Evolutionary conservation across 129 eudicot species (phyloP).

Genomic region (Saposhnikovia divaricata): DNA sequence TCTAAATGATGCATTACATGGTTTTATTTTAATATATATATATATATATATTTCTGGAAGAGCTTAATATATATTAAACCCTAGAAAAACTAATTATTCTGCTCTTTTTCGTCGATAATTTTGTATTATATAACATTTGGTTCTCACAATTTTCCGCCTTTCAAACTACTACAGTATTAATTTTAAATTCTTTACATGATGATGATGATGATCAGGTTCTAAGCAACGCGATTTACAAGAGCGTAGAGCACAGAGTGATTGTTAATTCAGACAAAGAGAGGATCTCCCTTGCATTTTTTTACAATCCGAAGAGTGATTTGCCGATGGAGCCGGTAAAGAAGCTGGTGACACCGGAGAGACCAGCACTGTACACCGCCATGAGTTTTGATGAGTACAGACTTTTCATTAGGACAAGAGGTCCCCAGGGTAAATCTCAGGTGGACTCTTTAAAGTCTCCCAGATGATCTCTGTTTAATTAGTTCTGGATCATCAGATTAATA

Average conservation of each 20-base stretch:
- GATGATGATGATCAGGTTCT: slow-evolving; percentile 38
- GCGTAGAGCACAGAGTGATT: slow-evolving; percentile 86
- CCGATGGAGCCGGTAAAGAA: slow-evolving; percentile 54
- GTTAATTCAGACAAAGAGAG: slow-evolving; percentile 67
- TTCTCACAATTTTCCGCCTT: no score
- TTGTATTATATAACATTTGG: no score
- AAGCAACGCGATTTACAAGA: slow-evolving; percentile 73
- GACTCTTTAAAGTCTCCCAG: slow-evolving; percentile 44
- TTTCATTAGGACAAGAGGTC: slow-evolving; percentile 71
- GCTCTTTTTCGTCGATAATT: no score
- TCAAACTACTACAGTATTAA: no score
- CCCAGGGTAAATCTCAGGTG: slow-evolving; percentile 74
- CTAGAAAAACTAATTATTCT: background rate
- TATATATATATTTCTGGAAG: background rate
- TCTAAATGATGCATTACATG: background rate
- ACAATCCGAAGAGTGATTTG: slow-evolving; percentile 68
- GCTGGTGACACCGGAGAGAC: slow-evolving; percentile 46
- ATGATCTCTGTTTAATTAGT: background rate
- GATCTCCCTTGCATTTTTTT: slow-evolving; percentile 73
- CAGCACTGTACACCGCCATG: slow-evolving; percentile 63
- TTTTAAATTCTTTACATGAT: background rate
- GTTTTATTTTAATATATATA: no score
- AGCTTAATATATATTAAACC: background rate
- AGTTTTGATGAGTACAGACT: slow-evolving; percentile 77
- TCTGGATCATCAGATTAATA: background rate